Conservation (phyloP, 2,329 filamentous ascomycete species). For the Colletotrichum sp. region DNA sequence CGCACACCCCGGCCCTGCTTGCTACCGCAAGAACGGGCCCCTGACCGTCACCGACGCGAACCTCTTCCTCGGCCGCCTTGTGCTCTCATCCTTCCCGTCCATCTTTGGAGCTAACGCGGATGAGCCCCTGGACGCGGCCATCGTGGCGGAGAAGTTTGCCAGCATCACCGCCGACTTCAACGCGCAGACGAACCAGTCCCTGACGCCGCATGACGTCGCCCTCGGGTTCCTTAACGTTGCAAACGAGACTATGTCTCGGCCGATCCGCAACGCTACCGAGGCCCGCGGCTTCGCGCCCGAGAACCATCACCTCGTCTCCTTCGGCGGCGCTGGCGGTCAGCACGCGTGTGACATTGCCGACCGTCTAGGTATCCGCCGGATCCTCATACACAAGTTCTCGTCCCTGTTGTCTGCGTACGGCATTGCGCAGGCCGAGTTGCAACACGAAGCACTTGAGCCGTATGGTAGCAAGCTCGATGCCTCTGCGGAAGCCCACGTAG, state of each 20-base stretch:
- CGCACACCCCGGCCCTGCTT: constrained; percentile 74
- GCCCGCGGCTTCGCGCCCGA: constrained; percentile 46
- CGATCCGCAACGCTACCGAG: constrained; percentile 77
- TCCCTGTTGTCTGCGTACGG: constrained; percentile 49
- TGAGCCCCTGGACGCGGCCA: constrained; percentile 49
- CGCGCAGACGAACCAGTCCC: constrained; percentile 32
- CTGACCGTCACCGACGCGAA: constrained; percentile 78
- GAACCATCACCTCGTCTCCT: constrained; percentile 36
- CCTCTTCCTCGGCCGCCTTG: constrained; percentile 65
- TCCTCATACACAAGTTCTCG: constrained; percentile 47
- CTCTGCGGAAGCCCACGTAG: constrained; percentile 16
- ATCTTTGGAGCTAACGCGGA: constrained; percentile 75
- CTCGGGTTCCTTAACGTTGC: constrained; percentile 78
- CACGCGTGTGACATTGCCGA: constrained; percentile 47
- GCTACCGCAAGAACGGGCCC: constrained; percentile 73
- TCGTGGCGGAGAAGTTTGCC: constrained; percentile 44
- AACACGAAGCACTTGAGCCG: constrained; percentile 39
- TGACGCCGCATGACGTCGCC: constrained; percentile 49
- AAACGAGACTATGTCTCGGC: constrained; percentile 78
- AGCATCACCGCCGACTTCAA: constrained; percentile 47
- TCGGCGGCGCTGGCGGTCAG: constrained; percentile 79
- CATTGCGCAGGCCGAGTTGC: constrained; percentile 44
- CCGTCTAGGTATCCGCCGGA: constrained; percentile 41
- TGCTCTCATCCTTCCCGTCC: constrained; percentile 71
- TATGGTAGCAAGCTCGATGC: constrained; percentile 27